Evolutionary conservation across 1,139 yeast species (phyloP), one percentile per base, ranked within the genome.

Genomic region (Protomyces macrosporus): DNA sequence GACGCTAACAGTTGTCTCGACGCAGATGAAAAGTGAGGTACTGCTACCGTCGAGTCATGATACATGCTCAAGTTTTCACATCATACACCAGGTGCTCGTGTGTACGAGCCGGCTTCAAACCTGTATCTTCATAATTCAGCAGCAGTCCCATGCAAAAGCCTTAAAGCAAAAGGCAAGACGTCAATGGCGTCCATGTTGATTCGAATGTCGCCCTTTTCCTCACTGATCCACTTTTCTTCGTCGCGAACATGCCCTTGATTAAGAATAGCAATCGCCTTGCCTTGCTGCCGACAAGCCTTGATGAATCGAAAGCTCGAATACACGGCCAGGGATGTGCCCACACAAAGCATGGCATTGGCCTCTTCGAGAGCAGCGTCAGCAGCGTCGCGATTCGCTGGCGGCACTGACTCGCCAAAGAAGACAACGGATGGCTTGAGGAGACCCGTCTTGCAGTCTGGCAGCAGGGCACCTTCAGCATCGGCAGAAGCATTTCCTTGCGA

Each of bases 341-440:
- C 58, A 16, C 70, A 68, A 39, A 70, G 51, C 45, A 70, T 42
- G 35, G 64, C 64, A 37, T 68, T 69, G 6, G 71, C 67, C 12
- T 61, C 55, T 7, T 45, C 59, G 36, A 69, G 34, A 14, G 65
- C 64, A 4, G 39, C 48, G 45, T 68, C 69, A 0, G 71, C 71
- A 4, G 64, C 67, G 34, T n/a, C 40, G 35, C 67, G 62, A 14
- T 63, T 63, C 2, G 35, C 64, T 9, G 57, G 65, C 23, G 66
- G 67, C 5, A 70, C 71, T 7, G 68, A 63, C 54, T 70, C 72
- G 3, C 72, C 72, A 60, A 70, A 70, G 59, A 70, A 70, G 12
- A 70, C 68, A 23, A 70, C 72, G 45, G 68, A 60, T 4, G 72
- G 72, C 45, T 70, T 70, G 36, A 70, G 55, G 4, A 70, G 65